Percentiles rank a stretch among this genome's conserved stretches.
Evolutionary conservation across 495 filamentous ascomycete species (phyloP).

Genomic region (Penicillium maclennaniae): DNA sequence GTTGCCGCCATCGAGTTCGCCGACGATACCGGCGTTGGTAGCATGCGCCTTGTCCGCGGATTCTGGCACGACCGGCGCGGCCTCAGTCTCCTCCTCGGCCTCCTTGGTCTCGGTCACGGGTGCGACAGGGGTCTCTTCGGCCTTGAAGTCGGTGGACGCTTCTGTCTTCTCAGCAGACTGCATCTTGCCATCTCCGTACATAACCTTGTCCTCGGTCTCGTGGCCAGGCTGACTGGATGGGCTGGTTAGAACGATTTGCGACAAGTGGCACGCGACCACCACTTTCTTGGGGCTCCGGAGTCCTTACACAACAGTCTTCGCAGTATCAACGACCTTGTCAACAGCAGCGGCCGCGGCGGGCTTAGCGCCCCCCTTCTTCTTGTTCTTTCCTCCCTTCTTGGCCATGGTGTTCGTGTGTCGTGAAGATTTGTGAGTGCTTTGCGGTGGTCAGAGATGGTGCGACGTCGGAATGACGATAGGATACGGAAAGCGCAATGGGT

Average conservation of each 20-base stretch:
- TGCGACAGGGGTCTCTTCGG: slow-evolving; percentile 18
- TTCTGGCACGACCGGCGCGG: slow-evolving; percentile 19
- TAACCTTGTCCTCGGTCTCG: slow-evolving; percentile 39
- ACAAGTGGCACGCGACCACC: slow-evolving; percentile 13
- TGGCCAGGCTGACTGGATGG: slow-evolving; percentile 33
- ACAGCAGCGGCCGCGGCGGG: slow-evolving; percentile 28
- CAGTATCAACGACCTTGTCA: slow-evolving; percentile 30
- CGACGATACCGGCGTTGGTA: slow-evolving; percentile 21
- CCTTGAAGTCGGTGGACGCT: slow-evolving; percentile 22
- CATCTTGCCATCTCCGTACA: slow-evolving; percentile 31
- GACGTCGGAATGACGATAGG: slow-evolving; percentile 19
- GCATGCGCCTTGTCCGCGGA: slow-evolving; percentile 29
- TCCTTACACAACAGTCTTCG: slow-evolving; percentile 45
- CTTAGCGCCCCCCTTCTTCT: slow-evolving; percentile 36
- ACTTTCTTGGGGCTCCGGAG: slow-evolving; percentile 1
- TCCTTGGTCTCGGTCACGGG: slow-evolving; percentile 12
- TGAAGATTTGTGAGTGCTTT: slow-evolving; percentile 13
- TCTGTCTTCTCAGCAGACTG: slow-evolving; percentile 24
- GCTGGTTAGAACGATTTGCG: not conserved
- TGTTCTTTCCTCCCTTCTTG: slow-evolving; percentile 46
- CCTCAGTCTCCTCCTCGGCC: slow-evolving; percentile 15
- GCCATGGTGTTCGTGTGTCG: slow-evolving; percentile 30
- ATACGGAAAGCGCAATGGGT: not conserved
- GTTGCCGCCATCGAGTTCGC: slow-evolving; percentile 15
- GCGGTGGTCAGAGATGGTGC: not conserved